Base-by-base conservation (phyloP, 2,329 filamentous ascomycete species). In the Ophiostoma perfectum region DNA sequence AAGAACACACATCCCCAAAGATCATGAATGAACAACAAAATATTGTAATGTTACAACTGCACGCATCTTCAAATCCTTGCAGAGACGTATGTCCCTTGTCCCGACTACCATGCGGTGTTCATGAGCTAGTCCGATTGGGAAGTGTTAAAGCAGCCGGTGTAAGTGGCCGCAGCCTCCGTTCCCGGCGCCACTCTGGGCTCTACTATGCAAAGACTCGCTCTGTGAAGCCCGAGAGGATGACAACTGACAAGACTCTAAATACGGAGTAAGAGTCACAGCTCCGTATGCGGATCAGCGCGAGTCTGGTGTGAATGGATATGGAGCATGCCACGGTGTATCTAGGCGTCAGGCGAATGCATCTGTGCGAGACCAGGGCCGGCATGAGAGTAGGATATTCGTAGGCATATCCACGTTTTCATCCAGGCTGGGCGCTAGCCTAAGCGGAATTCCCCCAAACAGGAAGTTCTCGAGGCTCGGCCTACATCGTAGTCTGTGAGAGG, bases 371-470 rank as follows among this genome's bases (percentile, higher is more conserved):
- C 27, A 27, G 27, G 27, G 2, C 27, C 27, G 27, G 27, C 27
- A 27, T 27, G 49, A 55, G 9, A 55, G 3, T 27, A 27, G 8
- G n/a, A 8, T 27, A n/a, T 5, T 47, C 12, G 18, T 18, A 18
- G 55, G 36, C 27, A 16, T 52, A 18, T 6, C 27, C 36, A 39
- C 27, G 27, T 27, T 27, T 27, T 27, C 27, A 39, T 12, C 18
- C 36, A 38, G 55, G 27, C 27, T 60, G 4, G 12, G 3, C 39
- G 8, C 55, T 39, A 60, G 55, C 55, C 18, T 44, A 16, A 39
- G 38, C 39, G 60, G 16, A 44, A 63, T 44, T 44, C 42, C 60
- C 55, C 60, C 39, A 63, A 63, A 63, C 38, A 63, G 60, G 38
- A 63, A 63, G 38, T 63, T 41, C 27, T 41, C 36, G 42, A 63